Percentiles rank a stretch among this genome's conserved stretches.
Evolutionary conservation across 768 basidiomycete genomes (phyloP).

Genomic region (Kwoniella dendrophila): DNA sequence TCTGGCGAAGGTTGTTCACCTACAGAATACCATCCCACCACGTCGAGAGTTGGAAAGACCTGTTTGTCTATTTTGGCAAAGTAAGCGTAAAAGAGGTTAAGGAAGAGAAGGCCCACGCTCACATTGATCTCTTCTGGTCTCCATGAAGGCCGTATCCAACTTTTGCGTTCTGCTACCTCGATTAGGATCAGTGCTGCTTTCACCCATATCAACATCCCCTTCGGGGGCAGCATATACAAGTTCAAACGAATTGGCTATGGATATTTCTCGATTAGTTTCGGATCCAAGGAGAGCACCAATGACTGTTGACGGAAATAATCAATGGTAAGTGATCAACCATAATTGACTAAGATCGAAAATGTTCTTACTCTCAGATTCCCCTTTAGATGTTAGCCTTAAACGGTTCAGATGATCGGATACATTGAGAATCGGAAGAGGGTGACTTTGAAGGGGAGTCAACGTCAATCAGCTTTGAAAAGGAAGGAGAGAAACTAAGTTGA

Average conservation of each 20-base stretch:
- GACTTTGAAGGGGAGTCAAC: slow-evolving; percentile 67
- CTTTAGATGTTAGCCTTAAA: slow-evolving; percentile 68
- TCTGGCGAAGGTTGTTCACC: slow-evolving; percentile 70
- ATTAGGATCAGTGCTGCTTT: slow-evolving; percentile 14
- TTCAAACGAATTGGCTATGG: slow-evolving; percentile 97
- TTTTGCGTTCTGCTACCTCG: slow-evolving; percentile 27
- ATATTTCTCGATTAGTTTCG: slow-evolving; percentile 89
- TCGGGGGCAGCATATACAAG: slow-evolving; percentile 64
- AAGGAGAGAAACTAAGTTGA: background rate
- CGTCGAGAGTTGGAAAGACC: slow-evolving; percentile 94
- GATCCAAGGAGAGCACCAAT: slow-evolving; percentile 91
- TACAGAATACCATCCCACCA: slow-evolving; percentile 97
- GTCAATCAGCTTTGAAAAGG: background rate
- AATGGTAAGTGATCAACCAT: background rate
- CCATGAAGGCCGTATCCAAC: slow-evolving; percentile 71
- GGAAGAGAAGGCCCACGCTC: slow-evolving; percentile 32
- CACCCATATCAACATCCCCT: slow-evolving; percentile 59
- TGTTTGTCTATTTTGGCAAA: slow-evolving; percentile 73
- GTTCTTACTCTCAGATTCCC: slow-evolving; percentile 52
- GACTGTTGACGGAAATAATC: slow-evolving; percentile 61
- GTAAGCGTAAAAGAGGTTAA: background rate
- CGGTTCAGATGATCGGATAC: slow-evolving; percentile 94
- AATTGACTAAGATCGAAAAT: slow-evolving; percentile 11
- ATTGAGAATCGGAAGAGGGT: slow-evolving; percentile 93
- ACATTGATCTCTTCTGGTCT: slow-evolving; percentile 87